phyloP scores from a whole-genome alignment of 176 grass and related monocot species.

The Saccharum officinarum region DNA sequence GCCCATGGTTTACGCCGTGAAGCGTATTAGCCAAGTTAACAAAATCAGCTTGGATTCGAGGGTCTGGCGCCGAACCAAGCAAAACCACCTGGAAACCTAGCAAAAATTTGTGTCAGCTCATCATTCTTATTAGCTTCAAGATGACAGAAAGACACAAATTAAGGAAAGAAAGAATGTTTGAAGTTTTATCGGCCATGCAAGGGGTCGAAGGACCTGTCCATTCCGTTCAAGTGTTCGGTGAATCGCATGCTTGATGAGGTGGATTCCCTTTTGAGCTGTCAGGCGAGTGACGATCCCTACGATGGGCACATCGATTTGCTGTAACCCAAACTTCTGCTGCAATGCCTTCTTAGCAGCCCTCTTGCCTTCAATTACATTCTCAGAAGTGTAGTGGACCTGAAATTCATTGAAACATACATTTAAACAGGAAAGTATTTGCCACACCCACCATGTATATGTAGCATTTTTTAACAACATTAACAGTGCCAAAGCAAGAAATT shows the following conservation, averaged over 20 bases:
- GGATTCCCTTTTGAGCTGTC: slow-evolving; percentile 95
- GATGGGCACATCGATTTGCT: slow-evolving; percentile 61
- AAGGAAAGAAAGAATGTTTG: neutral
- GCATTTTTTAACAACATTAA: neutral
- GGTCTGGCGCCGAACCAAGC: slow-evolving; percentile 87
- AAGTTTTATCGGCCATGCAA: slow-evolving; percentile 25
- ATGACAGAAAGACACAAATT: neutral
- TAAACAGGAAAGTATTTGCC: neutral
- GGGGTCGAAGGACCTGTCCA: slow-evolving; percentile 56
- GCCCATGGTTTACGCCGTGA: slow-evolving; percentile 61
- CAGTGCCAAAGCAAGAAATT: neutral
- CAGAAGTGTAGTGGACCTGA: slow-evolving; percentile 75
- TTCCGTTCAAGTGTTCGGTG: slow-evolving; percentile 57
- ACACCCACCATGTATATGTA: no score
- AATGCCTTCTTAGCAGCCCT: slow-evolving; percentile 74
- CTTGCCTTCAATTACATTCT: slow-evolving; percentile 86
- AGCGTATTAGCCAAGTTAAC: slow-evolving; percentile 60
- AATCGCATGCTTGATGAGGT: slow-evolving; percentile 94
- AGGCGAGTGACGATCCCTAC: slow-evolving; percentile 82
- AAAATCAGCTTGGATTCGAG: slow-evolving; percentile 78
- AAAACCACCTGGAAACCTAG: slow-evolving; percentile 73
- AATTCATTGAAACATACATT: neutral
- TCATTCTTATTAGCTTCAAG: slow-evolving; percentile 11
- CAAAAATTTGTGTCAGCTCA: neutral
- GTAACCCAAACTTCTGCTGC: slow-evolving; percentile 75